Evolutionary conservation across 768 basidiomycete genomes (phyloP).

Genomic region (Nidula microcarpa): DNA sequence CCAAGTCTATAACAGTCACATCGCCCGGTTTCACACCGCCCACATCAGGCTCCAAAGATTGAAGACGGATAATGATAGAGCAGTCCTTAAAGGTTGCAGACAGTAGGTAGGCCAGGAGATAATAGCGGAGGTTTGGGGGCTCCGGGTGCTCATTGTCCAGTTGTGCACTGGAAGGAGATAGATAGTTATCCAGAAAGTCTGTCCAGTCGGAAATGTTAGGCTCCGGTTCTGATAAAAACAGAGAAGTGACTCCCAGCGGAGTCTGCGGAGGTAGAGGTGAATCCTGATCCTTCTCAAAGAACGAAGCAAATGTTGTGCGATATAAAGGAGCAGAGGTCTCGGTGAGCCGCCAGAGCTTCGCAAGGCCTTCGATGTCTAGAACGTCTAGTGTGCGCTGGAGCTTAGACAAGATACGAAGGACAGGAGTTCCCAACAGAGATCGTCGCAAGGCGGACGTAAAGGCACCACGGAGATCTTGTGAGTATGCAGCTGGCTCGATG

Average conservation of each 20-base stretch:
- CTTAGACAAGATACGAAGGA: constrained; percentile 48
- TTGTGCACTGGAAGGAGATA: constrained; percentile 22
- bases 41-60: constrained; percentile 19
- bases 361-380: constrained; percentile 83
- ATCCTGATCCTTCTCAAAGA: constrained; percentile 9
- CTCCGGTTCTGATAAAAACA: constrained; percentile 31
- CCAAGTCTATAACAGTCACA: constrained; percentile 81
- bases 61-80: constrained; percentile 48
- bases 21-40: constrained; percentile 17
- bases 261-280: constrained; percentile 14
- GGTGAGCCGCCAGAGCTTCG: constrained; percentile 35
- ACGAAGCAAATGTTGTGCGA: constrained; percentile 14
- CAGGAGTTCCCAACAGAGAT: constrained; percentile 44
- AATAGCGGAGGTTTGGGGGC: constrained; percentile 50
- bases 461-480: constrained; percentile 36
- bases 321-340: constrained; percentile 19
- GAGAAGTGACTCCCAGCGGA: constrained; percentile 27
- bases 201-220: constrained; percentile 65
- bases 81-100: constrained; percentile 98
- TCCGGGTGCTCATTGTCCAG: constrained; percentile 34
- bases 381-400: constrained; percentile 78
- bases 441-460: constrained; percentile 50
- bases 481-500: constrained; percentile 6
- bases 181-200: constrained; percentile 56
- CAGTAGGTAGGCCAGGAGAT: constrained; percentile 74